Base-by-base conservation (phyloP, 805 yeast genomes). In the Jamesozyma gamospora region DNA sequence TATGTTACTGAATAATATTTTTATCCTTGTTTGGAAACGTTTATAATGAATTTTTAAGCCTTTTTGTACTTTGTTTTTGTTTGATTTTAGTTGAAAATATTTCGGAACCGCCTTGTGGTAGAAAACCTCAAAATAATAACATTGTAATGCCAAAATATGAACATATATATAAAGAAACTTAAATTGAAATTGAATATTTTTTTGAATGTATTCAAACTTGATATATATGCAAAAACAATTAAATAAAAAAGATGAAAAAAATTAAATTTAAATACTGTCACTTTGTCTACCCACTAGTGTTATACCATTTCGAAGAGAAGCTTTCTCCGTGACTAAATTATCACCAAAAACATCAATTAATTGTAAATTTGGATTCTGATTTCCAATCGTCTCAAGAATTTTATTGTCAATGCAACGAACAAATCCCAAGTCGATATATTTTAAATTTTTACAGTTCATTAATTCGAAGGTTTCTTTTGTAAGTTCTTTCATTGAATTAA, bases 271-370 rank as follows among this genome's bases (percentile, higher is more conserved):
- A 41, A 72, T 64, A 48, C 69, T 68, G 56, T 78, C 86, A 50
- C 79, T 75, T 55, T 82, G 87, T 44, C 90, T 68, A 5, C 95
- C 95, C 41, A 83, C 75, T 6, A 84, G 65, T 40, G 73, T 71
- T 29, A 84, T 56, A 12, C 77, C 81, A 4, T 65, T 63, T 40
- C 80, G 64, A 1, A 72, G 57, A 3, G 58, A 60, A 1, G 83
- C 80, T 19, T 66, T 65, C 8, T 68, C 62, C 1, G 87, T 74
- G 42, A 86, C 74, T 50, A 76, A 65, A 53, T 82, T 83, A 53
- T 81, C 69, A 1, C 96, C 96, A 56, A 79, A 86, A 13, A 85
- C 88, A 50, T 85, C 94, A 40, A 90, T 55, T 13, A 82, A 67
- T 34, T 70, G 68, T 41, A 90, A 60, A 35, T 73, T 73, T 0